Conservation (phyloP, 768 basidiomycete genomes). For the Pleurotus eryngii region DNA sequence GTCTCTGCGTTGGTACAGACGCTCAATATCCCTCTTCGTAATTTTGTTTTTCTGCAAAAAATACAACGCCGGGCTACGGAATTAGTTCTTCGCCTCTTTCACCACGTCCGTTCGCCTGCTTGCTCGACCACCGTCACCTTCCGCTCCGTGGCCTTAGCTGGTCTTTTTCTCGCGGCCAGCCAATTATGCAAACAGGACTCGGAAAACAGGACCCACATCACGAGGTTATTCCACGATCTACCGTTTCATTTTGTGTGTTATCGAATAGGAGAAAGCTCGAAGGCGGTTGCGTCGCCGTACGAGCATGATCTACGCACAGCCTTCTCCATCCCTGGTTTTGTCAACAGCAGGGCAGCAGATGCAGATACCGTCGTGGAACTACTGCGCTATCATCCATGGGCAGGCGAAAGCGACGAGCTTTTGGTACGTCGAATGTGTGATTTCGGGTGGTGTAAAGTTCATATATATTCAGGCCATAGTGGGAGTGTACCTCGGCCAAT, state of each 20-base stretch:
- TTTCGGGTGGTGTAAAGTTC: conserved; percentile 14
- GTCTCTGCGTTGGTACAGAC: conserved; percentile 41
- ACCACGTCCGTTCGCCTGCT: conserved; percentile 29
- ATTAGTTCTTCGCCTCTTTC: conserved; percentile 35
- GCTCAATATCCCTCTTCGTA: conserved; percentile 38
- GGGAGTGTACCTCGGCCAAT: not conserved
- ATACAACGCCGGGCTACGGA: conserved; percentile 39
- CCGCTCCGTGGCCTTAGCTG: conserved; percentile 37
- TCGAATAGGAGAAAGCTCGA: conserved; percentile 42
- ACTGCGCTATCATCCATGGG: conserved; percentile 36
- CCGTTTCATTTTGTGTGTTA: conserved; percentile 38
- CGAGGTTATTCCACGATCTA: conserved; percentile 23
- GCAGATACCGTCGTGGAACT: conserved; percentile 33
- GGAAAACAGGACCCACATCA: conserved; percentile 18
- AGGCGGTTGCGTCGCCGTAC: conserved; percentile 31
- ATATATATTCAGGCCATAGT: conserved; percentile 7
- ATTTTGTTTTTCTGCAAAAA: conserved; percentile 49
- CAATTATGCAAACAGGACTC: conserved; percentile 22
- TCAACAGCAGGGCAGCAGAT: conserved; percentile 27
- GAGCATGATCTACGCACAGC: conserved; percentile 26
- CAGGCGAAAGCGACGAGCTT: conserved; percentile 24
- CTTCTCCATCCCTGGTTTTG: conserved; percentile 16
- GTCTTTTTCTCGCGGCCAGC: conserved; percentile 32
- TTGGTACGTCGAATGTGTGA: conserved; percentile 23
- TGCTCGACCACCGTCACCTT: conserved; percentile 28